Conservation (phyloP, 2,329 filamentous ascomycete species). For the Escovopsis sp. region DNA sequence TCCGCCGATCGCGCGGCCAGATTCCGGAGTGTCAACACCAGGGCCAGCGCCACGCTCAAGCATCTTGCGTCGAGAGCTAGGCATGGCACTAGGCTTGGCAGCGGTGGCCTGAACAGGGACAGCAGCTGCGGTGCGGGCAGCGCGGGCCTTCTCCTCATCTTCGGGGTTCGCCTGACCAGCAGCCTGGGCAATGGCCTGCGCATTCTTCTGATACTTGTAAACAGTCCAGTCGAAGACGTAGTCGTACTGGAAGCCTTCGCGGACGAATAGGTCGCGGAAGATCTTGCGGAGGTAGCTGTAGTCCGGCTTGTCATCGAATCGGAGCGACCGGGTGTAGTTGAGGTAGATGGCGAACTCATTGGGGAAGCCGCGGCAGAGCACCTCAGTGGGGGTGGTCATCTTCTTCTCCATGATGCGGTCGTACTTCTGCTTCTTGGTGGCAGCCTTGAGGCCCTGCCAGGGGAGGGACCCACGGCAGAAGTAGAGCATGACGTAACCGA, state of each 20-base stretch:
- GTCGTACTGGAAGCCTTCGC: slow-evolving; percentile 98
- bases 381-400: slow-evolving; percentile 92
- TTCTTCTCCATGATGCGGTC: slow-evolving; percentile 99
- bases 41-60: slow-evolving; percentile 49
- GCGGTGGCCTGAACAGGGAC: slow-evolving; percentile 47
- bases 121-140: slow-evolving; percentile 49
- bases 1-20: slow-evolving; percentile 60
- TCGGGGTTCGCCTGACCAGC: slow-evolving; percentile 52
- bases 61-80: slow-evolving; percentile 71
- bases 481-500: slow-evolving; percentile 62
- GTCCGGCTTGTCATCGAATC: slow-evolving; percentile 95
- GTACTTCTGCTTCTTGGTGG: slow-evolving; percentile 89
- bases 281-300: slow-evolving; percentile 96
- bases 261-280: slow-evolving; percentile 92
- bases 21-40: slow-evolving; percentile 52
- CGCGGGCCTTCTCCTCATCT: slow-evolving; percentile 61
- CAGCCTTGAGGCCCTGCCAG: slow-evolving; percentile 60
- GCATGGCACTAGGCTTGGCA: slow-evolving; percentile 57
- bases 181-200: slow-evolving; percentile 80
- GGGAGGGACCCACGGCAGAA: slow-evolving; percentile 56
- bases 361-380: slow-evolving; percentile 89
- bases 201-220: slow-evolving; percentile 99
- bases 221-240: slow-evolving; percentile 99
- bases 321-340: slow-evolving; percentile 91
- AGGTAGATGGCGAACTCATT: slow-evolving; percentile 97